These are phyloP conservation scores for Verticillium isaacii DNA, from an alignment of 2,329 filamentous ascomycete genomes.

Conservation along the genomic window DNA sequence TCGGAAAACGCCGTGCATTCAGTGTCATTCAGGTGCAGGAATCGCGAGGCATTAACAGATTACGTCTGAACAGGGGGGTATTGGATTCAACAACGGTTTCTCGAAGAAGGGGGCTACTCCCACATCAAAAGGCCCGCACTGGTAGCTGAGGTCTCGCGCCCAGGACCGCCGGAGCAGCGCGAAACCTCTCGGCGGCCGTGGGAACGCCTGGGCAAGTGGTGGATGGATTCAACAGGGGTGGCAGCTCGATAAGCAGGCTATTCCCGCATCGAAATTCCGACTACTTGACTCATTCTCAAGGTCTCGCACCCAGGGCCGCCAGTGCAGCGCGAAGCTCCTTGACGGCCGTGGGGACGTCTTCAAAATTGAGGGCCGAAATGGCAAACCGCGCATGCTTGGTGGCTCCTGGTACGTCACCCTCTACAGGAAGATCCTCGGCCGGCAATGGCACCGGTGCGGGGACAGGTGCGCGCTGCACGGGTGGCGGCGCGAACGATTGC, in stretches of 20 bases:
- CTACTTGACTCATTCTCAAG: not conserved
- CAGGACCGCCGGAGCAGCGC: slow-evolving; percentile 65
- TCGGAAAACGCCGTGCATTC: no score
- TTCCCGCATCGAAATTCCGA: no score
- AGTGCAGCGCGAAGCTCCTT: slow-evolving; percentile 77
- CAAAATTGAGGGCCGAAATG: slow-evolving; percentile 93
- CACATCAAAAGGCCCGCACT: not conserved
- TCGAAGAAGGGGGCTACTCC: not conserved
- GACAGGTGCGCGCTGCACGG: slow-evolving; percentile 12
- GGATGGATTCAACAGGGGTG: no score
- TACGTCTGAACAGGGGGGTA: not conserved
- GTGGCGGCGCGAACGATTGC: slow-evolving; percentile 5
- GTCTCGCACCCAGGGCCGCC: slow-evolving; percentile 56
- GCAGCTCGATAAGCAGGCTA: no score
- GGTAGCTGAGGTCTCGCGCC: slow-evolving; percentile 41
- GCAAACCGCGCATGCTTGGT: slow-evolving; percentile 98
- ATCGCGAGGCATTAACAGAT: not conserved
- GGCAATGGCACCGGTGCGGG: slow-evolving; percentile 4
- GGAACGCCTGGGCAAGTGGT: slow-evolving; percentile 55
- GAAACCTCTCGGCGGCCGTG: slow-evolving; percentile 82
- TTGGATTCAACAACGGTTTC: not conserved
- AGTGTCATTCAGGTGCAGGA: not conserved
- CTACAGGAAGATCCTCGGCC: slow-evolving; percentile 15
- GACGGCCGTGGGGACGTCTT: slow-evolving; percentile 87
- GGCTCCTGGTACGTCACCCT: slow-evolving; percentile 66